phyloP scores from a whole-genome alignment of 176 grass and related monocot genomes.

The Oryza australiensis region DNA sequence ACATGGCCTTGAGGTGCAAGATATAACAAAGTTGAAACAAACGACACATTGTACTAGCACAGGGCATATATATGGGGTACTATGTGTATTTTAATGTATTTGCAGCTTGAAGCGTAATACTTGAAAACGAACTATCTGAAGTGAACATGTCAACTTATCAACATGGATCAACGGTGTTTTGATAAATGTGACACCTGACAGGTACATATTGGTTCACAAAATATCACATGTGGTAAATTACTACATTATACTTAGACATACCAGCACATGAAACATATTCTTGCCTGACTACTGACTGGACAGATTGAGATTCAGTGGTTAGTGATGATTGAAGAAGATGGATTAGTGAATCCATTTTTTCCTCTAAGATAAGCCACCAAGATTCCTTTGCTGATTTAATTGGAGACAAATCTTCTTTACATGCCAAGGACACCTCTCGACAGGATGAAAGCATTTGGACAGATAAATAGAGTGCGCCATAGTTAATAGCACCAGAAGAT shows the following conservation, averaged over 20 bases:
- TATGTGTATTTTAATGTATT: not conserved
- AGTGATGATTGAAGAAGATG: slow-evolving; percentile 53
- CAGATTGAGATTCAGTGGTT: slow-evolving; percentile 24
- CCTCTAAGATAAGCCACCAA: slow-evolving; percentile 69
- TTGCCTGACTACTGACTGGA: slow-evolving; percentile 34
- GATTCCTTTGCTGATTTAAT: slow-evolving; percentile 54
- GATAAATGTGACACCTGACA: not conserved
- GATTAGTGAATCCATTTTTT: slow-evolving; percentile 42
- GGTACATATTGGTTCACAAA: slow-evolving; percentile 21
- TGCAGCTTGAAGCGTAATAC: not conserved
- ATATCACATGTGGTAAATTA: slow-evolving; percentile 7
- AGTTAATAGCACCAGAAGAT: slow-evolving; percentile 46
- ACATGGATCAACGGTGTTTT: slow-evolving; percentile 12
- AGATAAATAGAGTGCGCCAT: slow-evolving; percentile 78
- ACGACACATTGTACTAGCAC: too few relatives aligned
- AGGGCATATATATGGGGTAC: not conserved
- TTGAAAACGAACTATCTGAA: slow-evolving; percentile 22
- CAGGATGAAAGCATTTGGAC: slow-evolving; percentile 81
- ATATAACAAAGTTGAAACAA: not conserved
- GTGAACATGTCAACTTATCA: not conserved
- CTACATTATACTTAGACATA: slow-evolving; percentile 41
- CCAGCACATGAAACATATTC: slow-evolving; percentile 58
- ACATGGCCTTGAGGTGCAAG: slow-evolving; percentile 8
- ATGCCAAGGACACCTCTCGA: slow-evolving; percentile 65
- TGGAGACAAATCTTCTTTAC: slow-evolving; percentile 37